These are phyloP conservation scores for Rhytidiadelphus loreus DNA, from an alignment of 225 moss, liverwort and hornwort genomes.

Conservation along the genomic window DNA sequence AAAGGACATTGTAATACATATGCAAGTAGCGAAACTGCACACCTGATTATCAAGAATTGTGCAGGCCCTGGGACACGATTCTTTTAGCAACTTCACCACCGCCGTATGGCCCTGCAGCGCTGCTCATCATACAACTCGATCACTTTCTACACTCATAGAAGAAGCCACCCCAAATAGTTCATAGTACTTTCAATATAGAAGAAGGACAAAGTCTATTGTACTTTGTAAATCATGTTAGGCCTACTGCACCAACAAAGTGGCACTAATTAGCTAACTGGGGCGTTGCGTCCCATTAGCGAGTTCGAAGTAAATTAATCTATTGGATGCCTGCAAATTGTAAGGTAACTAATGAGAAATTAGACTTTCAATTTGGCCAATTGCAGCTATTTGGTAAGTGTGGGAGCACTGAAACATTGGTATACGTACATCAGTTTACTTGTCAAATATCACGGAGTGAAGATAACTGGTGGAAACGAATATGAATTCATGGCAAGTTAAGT, in stretches of 20 bases:
- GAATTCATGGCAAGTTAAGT: background rate
- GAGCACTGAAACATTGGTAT: background rate
- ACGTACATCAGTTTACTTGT: background rate
- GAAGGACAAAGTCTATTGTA: background rate
- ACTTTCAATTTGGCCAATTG: background rate
- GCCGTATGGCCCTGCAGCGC: conserved; percentile 31
- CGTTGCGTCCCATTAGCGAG: background rate
- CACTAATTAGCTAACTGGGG: background rate
- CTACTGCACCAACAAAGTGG: background rate
- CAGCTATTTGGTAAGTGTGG: background rate
- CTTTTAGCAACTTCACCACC: conserved; percentile 20
- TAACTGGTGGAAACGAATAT: background rate
- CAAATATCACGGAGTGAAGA: background rate
- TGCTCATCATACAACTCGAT: conserved; percentile 4
- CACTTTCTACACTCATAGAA: background rate
- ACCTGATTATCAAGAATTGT: conserved; percentile 29
- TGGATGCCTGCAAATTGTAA: background rate
- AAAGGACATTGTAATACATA: background rate
- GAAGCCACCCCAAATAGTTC: background rate
- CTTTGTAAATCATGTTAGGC: background rate
- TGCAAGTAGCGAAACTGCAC: background rate
- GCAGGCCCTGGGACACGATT: conserved; percentile 10
- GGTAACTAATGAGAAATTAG: background rate
- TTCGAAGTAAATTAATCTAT: background rate
- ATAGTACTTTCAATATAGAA: background rate